Base-by-base conservation (phyloP, 345 rosid genomes). In the Hibiscus syriacus region DNA sequence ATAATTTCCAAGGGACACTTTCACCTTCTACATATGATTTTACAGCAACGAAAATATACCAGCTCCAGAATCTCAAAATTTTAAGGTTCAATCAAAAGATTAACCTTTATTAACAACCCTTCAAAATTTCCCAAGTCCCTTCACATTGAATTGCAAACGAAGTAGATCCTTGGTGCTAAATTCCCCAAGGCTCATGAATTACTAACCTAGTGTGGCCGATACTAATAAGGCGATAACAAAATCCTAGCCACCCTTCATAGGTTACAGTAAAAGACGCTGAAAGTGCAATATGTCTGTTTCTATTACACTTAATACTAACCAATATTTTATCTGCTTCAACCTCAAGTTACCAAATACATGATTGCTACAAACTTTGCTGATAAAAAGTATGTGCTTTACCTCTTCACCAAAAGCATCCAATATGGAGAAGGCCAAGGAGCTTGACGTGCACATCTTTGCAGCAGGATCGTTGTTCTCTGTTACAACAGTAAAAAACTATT, bases 361-460 rank as follows among this genome's bases (percentile, higher is more conserved):
- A 60, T 4, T 36, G 29, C 7, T 57, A 57, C 41, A 30, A n/a
- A 36, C n/a, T 22, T 12, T 13, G 27, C 36, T 4, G 45, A 17
- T n/a, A 27, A 22, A 5, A 27, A 3, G 60, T 11, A 36, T n/a
- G n/a, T 29, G 16, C 50, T 11, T 74, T 64, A 87, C 99, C 98
- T 94, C 99, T 89, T 91, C 99, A 63, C 99, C 99, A 79, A 78
- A 94, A 2, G 82, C 80, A 83, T 94, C 99, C 82, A 82, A 80
- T 89, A 94, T 3, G 84, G 96, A 53, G 99, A 91, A 16, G 91
- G 96, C 99, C 99, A 94, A 69, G 84, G 82, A 67, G 98, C 84
- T 71, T 81, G 96, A 30, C 90, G 92, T 19, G 83, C 90, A 76
- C 81, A 84, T 77, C 99, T 83, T 79, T 87, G 95, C 16, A 94